Base-by-base conservation (phyloP, 1,139 yeast genomes). In the Yamadazyma sp. region DNA sequence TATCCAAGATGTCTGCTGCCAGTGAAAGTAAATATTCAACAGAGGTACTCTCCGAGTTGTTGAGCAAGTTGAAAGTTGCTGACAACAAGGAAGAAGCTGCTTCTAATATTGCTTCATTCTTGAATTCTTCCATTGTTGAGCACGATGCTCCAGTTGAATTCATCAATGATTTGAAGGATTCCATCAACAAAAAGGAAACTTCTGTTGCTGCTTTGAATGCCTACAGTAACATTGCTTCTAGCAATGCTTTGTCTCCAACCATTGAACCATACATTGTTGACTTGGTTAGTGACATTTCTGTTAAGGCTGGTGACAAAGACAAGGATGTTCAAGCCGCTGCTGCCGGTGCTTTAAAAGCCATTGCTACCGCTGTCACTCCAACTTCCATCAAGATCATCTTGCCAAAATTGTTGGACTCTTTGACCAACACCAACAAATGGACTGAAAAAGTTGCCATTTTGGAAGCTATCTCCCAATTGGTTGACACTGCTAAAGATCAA, bases 51-150 rank as follows among this genome's bases (percentile, higher is more conserved):
- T 78, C 85, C 68, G 96, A 92, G 76, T 86, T 92, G 65, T 87
- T 92, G 76, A 78, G 85, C 73, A 87, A 88, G 78, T 80, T 92
- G 65, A 74, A 92, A 68, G 87, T 92, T 67, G 96, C 97, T 59
- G 96, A 88, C 59, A 84, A 82, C 65, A 82, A 90, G 70, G 82
- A 80, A 50, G 83, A 79, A 63, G 94, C 95, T 64, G 94, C 97
- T 64, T 67, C 85, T 59, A 88, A 87, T 67, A 86, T 92, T 61
- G 81, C 97, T 53, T 81, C 95, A 48, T 90, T 92, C 78, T 80
- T 92, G 72, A 92, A 90, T 75, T 95, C 97, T 54, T 87, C 94
- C 61, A 89, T 90, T 71, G 92, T 90, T 67, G 98, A 92, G 77
- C 97, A 92, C 73, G 97, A 90, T 73, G 95, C 90, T 54, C 98